Evolutionary conservation across 768 basidiomycete species (phyloP), one percentile per base, ranked within the genome.

Genomic region (Tulasnella calospora): DNA sequence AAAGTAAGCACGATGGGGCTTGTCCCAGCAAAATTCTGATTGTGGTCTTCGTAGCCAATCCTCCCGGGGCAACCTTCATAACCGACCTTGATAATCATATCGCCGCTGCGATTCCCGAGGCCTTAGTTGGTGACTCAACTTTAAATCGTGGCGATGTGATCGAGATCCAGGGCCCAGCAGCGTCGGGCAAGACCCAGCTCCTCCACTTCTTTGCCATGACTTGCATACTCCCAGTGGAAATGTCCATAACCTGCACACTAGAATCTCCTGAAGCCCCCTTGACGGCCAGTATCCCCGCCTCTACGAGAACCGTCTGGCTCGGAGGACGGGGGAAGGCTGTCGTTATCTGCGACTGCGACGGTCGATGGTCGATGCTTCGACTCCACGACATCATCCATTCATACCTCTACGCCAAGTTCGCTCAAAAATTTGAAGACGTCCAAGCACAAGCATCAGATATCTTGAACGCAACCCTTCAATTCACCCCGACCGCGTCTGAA

Each of bases 131-230:
- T 12, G 77, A 78, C n/a, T 82, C 85, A 36, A 83, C 86, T 36
- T 82, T 89, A 44, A 80, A 83, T 70, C 85, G 86, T 70, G 91
- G 91, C 46, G 91, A 94, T 82, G 87, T 92, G 51, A 84, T 95
- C 80, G 91, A 93, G 83, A 86, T 96, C 30, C 91, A 94, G 83
- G 94, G 94, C 2, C 88, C 90, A 2, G 86, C 93, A 5, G 88
- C 87, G 36, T 89, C 91, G 8, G 94, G 92, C 38, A 96, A 95
- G 84, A 91, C 92, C 2, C 91, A 92, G 80, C 84, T 96, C 27
- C 84, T 94, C 36, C 92, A 92, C 82, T 87, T 89, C 82, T 83
- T 94, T 71, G 83, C 92, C 36, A 84, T 89, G 17, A 87, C 86
- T 30, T 90, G 91, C 80, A 85, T 94, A 76, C 83, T 89, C 13